Base-by-base conservation (phyloP, 306 rosid genomes). In the Trifolium pratense region DNA sequence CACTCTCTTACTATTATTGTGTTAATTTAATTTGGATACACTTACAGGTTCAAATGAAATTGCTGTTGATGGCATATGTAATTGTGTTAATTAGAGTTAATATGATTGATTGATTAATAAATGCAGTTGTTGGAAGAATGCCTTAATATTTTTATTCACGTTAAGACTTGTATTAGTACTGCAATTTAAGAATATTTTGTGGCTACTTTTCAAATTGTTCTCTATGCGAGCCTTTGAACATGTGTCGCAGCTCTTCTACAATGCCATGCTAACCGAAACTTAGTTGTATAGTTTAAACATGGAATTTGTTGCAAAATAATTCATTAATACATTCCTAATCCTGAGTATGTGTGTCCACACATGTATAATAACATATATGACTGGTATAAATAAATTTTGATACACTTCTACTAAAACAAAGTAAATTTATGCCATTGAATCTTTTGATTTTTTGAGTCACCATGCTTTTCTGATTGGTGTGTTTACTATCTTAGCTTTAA, bases 1-100 rank as follows among this genome's bases (percentile, higher is more conserved):
- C 14, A 62, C 66, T 75, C 64, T 62, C 21, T 55, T 75, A 20
- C 26, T 70, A 9, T 55, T 43, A 21, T 56, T 63, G 45, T 56
- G 36, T 56, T 56, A 21, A 23, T 56, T 25, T 56, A 5, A 23
- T 56, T 25, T 56, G n/a, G 56, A 58, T 59, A 66, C 12, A 40
- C 18, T 26, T 68, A 1, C 37, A 7, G 14, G 14, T 45, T 21
- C 31, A 55, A 12, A 56, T 23, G 16, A n/a, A 23, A 56, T 6
- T 23, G 32, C 8, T 12, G 36, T 23, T 56, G 6, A 48, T 48
- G 20, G 11, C 55, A 12, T 42, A 42, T 42, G 48, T 5, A 42
- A 42, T 42, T 11, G 48, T 42, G 39, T 36, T 36, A 36, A 36
- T 36, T 36, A 43, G 49, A 43, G 5, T 43, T 43, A 13, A 13